Evolutionary conservation across 352 stramenopile genomes (phyloP).

Genomic region (Globisporangium camurandrum): DNA sequence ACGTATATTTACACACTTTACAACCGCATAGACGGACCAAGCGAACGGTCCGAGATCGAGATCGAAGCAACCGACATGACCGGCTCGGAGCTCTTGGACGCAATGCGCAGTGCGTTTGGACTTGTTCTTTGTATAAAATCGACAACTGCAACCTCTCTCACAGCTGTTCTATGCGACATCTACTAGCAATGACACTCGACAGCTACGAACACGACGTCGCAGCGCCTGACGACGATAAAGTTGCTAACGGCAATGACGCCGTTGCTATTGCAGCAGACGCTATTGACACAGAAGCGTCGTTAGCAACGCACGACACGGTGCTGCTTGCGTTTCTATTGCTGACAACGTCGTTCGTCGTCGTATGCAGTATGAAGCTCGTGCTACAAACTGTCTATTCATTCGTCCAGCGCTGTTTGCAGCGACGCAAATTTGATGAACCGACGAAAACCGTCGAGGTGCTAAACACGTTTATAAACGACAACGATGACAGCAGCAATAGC

Average conservation of each 20-base stretch:
- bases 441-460: slow-evolving; percentile 11
- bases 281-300: slow-evolving; percentile 6
- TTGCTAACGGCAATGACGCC: no score
- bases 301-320: slow-evolving; percentile 35
- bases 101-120: slow-evolving; percentile 24
- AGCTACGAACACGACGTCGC: neutral
- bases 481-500: slow-evolving; percentile 19
- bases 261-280: no score
- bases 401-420: slow-evolving; percentile 1
- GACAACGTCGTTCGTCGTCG: no score
- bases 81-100: slow-evolving; percentile 39
- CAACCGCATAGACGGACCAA: slow-evolving; percentile 28
- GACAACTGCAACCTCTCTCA: no score
- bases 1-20: neutral
- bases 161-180: neutral
- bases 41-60: slow-evolving; percentile 33
- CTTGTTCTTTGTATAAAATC: no score
- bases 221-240: neutral
- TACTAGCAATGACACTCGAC: slow-evolving; percentile 12
- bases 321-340: slow-evolving; percentile 33
- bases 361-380: slow-evolving; percentile 23
- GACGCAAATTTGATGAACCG: neutral
- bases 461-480: slow-evolving; percentile 9
- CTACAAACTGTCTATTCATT: slow-evolving; percentile 26
- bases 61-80: slow-evolving; percentile 43